Conservation (phyloP, 805 yeast species). For the Kodamaea hsintzibuensis region DNA sequence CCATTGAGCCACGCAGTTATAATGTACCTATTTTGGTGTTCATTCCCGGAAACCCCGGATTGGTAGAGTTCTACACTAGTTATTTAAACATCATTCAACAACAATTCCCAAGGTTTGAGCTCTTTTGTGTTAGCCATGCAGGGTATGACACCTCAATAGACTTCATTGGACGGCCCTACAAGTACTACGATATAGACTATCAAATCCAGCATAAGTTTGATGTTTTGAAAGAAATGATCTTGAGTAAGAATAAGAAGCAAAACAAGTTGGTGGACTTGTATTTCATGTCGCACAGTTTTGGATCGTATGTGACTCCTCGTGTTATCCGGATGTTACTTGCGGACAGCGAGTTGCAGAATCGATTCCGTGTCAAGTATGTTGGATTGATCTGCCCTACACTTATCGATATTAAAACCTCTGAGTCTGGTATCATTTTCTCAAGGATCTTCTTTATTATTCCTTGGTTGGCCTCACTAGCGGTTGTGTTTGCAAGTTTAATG, state of each 20-base stretch:
- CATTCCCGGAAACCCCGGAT: constrained; percentile 80
- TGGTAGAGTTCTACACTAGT: constrained; percentile 61
- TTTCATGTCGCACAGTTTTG: constrained; percentile 71
- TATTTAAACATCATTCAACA: constrained; percentile 48
- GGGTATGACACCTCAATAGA: constrained; percentile 41
- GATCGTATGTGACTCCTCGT: constrained; percentile 63
- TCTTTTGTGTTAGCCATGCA: constrained; percentile 64
- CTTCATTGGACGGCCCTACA: constrained; percentile 10
- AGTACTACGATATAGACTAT: constrained; percentile 45
- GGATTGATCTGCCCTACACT: constrained; percentile 75
- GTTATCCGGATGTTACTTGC: constrained; percentile 33
- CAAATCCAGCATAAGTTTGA: constrained; percentile 61
- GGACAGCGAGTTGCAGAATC: constrained; percentile 23
- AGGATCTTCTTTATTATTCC: constrained; percentile 29
- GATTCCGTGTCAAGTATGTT: constrained; percentile 40
- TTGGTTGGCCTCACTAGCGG: constrained; percentile 37
- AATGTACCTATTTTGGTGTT: constrained; percentile 45
- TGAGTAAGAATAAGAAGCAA: constrained; percentile 10
- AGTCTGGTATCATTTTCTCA: constrained; percentile 32
- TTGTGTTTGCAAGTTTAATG: constrained; percentile 25
- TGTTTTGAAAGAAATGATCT: constrained; percentile 40
- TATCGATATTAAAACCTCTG: constrained; percentile 53
- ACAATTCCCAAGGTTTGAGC: constrained; percentile 46
- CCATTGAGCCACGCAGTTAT: constrained; percentile 4
- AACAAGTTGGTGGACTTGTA: constrained; percentile 35